Conservation (phyloP, 495 filamentous ascomycete species). For the Penicillium parvum region DNA sequence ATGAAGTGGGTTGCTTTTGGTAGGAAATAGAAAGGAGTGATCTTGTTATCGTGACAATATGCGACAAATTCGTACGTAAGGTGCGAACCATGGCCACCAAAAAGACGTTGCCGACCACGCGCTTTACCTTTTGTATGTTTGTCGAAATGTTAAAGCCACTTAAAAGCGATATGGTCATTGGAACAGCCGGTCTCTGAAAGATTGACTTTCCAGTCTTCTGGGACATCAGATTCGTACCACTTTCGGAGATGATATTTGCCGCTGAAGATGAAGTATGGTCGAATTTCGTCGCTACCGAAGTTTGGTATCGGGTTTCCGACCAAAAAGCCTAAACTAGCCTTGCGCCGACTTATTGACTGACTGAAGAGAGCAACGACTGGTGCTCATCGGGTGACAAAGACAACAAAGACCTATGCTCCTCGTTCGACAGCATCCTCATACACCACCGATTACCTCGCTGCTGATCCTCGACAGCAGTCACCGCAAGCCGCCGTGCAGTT, state of each 20-base stretch:
- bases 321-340: too few relatives aligned
- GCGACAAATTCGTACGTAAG: neutral
- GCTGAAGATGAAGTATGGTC: neutral
- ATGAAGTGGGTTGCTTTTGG: neutral
- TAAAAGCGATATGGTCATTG: neutral
- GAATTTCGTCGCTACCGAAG: neutral
- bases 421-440: too few relatives aligned
- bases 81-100: neutral
- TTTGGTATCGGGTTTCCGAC: too few relatives aligned
- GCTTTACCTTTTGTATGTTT: neutral
- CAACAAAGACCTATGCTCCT: too few relatives aligned
- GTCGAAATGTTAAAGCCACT: neutral
- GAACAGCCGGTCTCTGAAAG: neutral
- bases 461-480: too few relatives aligned
- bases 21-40: neutral
- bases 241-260: neutral
- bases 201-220: neutral
- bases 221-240: neutral
- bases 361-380: too few relatives aligned
- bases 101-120: neutral
- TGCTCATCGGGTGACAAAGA: too few relatives aligned
- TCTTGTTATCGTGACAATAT: neutral
- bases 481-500: too few relatives aligned
- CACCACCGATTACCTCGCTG: too few relatives aligned
- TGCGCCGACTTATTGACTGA: too few relatives aligned